phyloP scores from a whole-genome alignment of 2,329 filamentous ascomycete species.

The Lasiodiplodia theobromae region DNA sequence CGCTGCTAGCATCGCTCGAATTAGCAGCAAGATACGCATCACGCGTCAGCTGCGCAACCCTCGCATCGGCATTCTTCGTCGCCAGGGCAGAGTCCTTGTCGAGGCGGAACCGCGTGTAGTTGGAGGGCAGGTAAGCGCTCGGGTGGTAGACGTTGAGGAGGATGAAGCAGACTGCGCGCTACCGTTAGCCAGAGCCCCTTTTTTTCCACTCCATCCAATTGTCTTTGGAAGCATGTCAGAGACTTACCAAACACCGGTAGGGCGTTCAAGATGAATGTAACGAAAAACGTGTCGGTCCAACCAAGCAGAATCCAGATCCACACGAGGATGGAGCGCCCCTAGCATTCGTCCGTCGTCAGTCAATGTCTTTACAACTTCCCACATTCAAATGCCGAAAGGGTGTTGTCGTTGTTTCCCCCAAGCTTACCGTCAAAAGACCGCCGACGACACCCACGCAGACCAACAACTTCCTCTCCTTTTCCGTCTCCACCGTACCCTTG shows the following conservation, averaged over 20 bases:
- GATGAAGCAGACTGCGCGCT: constrained; percentile 3
- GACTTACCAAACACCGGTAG: constrained; percentile 6
- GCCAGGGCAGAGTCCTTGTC: not conserved
- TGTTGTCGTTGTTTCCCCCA: not conserved
- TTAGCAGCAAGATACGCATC: not conserved
- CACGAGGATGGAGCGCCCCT: not conserved
- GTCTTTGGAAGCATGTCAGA: not conserved
- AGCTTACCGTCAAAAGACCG: not conserved
- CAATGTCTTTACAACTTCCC: not conserved
- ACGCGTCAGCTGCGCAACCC: constrained; percentile 10
- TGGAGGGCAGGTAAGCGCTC: not conserved
- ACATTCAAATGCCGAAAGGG: not conserved
- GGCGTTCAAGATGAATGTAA: not conserved
- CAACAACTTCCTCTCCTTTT: not conserved
- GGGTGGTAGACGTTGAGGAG: not conserved
- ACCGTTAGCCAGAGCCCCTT: not conserved
- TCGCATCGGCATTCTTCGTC: not conserved
- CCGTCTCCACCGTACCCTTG: not conserved
- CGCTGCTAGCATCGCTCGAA: not conserved
- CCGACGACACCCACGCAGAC: not conserved
- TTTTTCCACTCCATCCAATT: not conserved
- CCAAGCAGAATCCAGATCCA: not conserved
- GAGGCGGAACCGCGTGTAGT: constrained; percentile 2
- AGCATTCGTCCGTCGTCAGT: not conserved
- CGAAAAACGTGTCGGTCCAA: not conserved